Evolutionary conservation across 2,329 filamentous ascomycete genomes (phyloP), one percentile per base, ranked within the genome.

Genomic region (Ceratocystis alfenasii): DNA sequence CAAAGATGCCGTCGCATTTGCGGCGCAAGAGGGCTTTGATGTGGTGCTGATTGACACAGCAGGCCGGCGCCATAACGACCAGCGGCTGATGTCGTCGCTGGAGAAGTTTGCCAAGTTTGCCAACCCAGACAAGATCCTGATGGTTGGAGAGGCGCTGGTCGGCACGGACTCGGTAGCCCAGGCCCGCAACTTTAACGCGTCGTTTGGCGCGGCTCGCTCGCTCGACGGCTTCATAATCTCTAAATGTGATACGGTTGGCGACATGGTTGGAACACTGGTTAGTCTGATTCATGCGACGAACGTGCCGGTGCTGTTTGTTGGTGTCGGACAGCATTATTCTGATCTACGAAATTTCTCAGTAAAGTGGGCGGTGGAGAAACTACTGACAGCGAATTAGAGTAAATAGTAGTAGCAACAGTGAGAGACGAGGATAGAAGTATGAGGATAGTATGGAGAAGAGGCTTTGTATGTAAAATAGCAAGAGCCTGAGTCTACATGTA

Each of bases 161-260:
- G 94, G 94, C 67, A 96, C 90, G 3, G 95, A 99, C 76, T 91
- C 88, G 3, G 94, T 99, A 25, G 90, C 91, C 61, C 94, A 99
- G 77, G 94, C 95, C 2, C 84, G 92, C 72, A 96, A 96, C 77
- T 99, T 99, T 79, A 96, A 96, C 73, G 85, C 87, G 46, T 89
- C 90, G 1, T 97, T 99, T 76, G 95, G 94, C 41, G 80, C 84
- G 4, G 86, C 85, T 15, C 81, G 93, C 66, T 83, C 84, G 33
- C 81, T 99, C 46, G 95, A 99, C 76, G 94, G 94, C 5, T 99
- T 99, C 76, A 96, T 99, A 74, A 96, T 99, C 71, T 93, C 88
- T 68, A 99, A 99, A 77, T 97, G 94, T 75, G 94, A 99, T 77
- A 99, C 94, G 0, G 95, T 99, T 46, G 95, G 94, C n/a, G 93